Evolutionary conservation across 176 grass and related monocot species (phyloP), one percentile per base, ranked within the genome.

Genomic region (Miscanthus lutarioriparius): DNA sequence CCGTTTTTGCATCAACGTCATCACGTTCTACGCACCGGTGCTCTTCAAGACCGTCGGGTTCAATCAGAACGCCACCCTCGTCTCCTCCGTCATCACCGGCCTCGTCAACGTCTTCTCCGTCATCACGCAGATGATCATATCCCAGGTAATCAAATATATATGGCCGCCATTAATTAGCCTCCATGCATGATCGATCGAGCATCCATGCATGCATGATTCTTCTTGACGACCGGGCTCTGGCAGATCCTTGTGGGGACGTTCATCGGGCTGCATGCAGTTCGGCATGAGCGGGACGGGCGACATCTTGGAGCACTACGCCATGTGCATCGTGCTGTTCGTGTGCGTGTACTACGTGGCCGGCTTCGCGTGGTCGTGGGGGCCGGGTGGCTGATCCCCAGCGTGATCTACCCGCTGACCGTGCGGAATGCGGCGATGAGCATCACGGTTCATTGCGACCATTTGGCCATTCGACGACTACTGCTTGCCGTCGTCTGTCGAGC

Each of bases 61-160:
- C 84, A 76, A 66, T 16, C 22, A 67, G 69, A 82, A 87, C 70
- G 84, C 89, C 6, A 69, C 84, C 2, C 81, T 90, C 3, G 80
- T 87, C 0, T 90, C 89, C n/a, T 83, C 88, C 45, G 88, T 90
- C n/a, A 90, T 90, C 80, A 90, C 88, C 12, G 88, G 88, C 37
- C 80, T 87, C 8, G 84, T 90, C 49, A 90, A 90, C 70, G 80
- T 90, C 23, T 80, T 87, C 62, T 90, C 89, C 84, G 87, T 84
- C 80, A 87, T 90, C 69, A 90, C 89, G 4, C 89, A 90, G 84
- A 90, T 87, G 89, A 90, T 90, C 80, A 87, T 90, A 75, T 90
- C 89, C 0, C 88, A 82, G 86, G 85, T 17, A n/a, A n/a, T n/a
- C n/a, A n/a, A n/a, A 35, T 4, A 35, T 35, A 4, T 4, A 4